phyloP scores from a whole-genome alignment of 768 basidiomycete species.

The Gymnopilus junonius region DNA sequence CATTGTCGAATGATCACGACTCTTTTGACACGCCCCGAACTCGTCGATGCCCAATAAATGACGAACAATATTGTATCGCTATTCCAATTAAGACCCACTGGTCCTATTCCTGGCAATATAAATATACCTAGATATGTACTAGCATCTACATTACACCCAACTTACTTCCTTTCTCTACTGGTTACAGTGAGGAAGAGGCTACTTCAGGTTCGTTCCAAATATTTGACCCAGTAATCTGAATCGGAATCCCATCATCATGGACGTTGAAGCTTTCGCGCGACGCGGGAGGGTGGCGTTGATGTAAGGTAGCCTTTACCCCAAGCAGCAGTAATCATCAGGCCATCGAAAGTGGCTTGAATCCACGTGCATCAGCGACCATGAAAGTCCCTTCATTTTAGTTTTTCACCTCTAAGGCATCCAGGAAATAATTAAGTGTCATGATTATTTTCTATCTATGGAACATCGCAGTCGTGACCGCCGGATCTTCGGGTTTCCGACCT shows the following conservation, averaged over 20 bases:
- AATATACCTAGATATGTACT: constrained; percentile 37
- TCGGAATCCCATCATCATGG: not conserved
- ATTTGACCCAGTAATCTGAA: not conserved
- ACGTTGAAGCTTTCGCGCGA: not conserved
- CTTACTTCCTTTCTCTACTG: constrained; percentile 14
- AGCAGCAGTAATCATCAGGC: not conserved
- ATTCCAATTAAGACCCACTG: constrained; percentile 22
- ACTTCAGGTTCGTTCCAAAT: constrained; percentile 10
- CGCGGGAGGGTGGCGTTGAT: constrained; percentile 8
- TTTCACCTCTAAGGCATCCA: not conserved
- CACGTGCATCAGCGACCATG: constrained; percentile 9
- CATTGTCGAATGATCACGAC: constrained; percentile 3
- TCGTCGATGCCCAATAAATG: constrained; percentile 15
- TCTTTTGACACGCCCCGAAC: constrained; percentile 20
- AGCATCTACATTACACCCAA: constrained; percentile 21
- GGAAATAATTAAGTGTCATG: not conserved
- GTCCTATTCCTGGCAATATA: constrained; percentile 25
- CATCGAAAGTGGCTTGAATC: constrained; percentile 3
- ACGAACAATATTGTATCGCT: constrained; percentile 31
- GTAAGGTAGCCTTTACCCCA: constrained; percentile 5
- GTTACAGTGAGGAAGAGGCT: constrained; percentile 5
- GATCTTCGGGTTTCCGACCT: not conserved
- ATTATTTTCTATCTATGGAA: too few species aligned
- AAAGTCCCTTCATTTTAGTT: not conserved
- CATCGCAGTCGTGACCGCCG: not conserved